phyloP scores from a whole-genome alignment of 306 rosid species.

The Quercus alba region DNA sequence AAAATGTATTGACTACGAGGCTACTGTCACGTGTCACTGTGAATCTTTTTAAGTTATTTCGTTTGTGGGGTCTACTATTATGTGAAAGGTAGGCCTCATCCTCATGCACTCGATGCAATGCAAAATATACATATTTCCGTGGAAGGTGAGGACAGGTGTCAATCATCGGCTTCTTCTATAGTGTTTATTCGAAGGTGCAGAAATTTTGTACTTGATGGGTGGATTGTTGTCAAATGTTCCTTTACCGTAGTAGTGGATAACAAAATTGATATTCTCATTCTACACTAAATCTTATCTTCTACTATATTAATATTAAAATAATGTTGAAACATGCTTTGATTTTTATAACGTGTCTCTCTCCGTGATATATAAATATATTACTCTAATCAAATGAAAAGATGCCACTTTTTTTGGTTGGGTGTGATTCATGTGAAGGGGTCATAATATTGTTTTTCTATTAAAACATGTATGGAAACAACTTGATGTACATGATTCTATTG shows the following conservation, averaged over 20 bases:
- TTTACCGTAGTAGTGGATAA: background rate
- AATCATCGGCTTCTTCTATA: background rate
- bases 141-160: background rate
- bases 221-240: too few species aligned
- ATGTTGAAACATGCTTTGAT: too few species aligned
- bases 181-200: background rate
- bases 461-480: background rate
- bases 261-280: background rate
- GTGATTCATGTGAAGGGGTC: background rate
- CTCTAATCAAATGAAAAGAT: background rate
- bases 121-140: too few species aligned
- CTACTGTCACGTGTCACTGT: conserved; percentile 27
- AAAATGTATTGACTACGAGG: background rate
- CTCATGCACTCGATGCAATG: too few species aligned
- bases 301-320: background rate
- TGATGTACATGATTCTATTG: background rate
- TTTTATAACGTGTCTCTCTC: too few species aligned
- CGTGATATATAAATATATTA: background rate
- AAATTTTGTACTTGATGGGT: background rate
- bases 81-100: too few species aligned
- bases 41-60: background rate
- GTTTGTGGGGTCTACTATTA: too few species aligned
- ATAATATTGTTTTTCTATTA: background rate
- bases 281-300: background rate
- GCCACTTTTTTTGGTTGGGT: background rate